Evolutionary conservation across 768 basidiomycete genomes (phyloP).

Genomic region (Russula griseocarnosa): DNA sequence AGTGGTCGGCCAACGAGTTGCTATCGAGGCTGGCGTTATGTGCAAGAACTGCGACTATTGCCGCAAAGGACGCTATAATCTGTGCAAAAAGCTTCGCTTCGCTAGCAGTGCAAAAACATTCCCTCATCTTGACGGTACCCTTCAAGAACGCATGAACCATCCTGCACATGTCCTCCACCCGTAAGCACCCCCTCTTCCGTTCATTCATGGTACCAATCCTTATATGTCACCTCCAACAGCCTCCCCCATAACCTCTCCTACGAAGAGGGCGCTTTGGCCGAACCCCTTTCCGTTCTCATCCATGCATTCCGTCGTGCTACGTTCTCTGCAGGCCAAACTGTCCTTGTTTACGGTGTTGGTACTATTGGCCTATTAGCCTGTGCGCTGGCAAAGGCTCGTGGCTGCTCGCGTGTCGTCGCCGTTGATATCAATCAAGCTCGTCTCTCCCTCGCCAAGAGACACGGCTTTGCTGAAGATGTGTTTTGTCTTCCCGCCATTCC

Average conservation of each 20-base stretch:
- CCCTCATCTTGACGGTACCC: conserved; percentile 90
- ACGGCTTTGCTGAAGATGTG: conserved; percentile 76
- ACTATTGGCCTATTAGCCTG: conserved; percentile 91
- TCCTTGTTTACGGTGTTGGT: conserved; percentile 90
- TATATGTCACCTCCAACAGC: conserved; percentile 37
- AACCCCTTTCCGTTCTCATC: conserved; percentile 89
- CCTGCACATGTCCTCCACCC: conserved; percentile 82
- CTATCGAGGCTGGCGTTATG: conserved; percentile 89
- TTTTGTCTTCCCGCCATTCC: conserved; percentile 53
- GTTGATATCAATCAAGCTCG: conserved; percentile 83
- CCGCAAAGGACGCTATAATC: conserved; percentile 78
- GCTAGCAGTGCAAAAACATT: conserved; percentile 85
- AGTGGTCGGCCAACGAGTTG: conserved; percentile 78
- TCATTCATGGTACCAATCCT: conserved; percentile 4
- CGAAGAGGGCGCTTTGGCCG: conserved; percentile 83
- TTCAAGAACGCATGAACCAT: conserved; percentile 85
- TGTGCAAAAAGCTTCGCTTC: conserved; percentile 88
- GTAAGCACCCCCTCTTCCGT: conserved; percentile 44
- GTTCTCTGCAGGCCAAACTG: conserved; percentile 52
- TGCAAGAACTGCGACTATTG: conserved; percentile 75
- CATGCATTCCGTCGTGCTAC: conserved; percentile 49
- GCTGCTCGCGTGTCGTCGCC: conserved; percentile 69
- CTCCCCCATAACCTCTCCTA: conserved; percentile 73
- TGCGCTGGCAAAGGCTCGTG: conserved; percentile 66
- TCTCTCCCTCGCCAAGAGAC: conserved; percentile 67